Base-by-base conservation (phyloP, 2,329 filamentous ascomycete genomes). In the Colletotrichum liaoningense region DNA sequence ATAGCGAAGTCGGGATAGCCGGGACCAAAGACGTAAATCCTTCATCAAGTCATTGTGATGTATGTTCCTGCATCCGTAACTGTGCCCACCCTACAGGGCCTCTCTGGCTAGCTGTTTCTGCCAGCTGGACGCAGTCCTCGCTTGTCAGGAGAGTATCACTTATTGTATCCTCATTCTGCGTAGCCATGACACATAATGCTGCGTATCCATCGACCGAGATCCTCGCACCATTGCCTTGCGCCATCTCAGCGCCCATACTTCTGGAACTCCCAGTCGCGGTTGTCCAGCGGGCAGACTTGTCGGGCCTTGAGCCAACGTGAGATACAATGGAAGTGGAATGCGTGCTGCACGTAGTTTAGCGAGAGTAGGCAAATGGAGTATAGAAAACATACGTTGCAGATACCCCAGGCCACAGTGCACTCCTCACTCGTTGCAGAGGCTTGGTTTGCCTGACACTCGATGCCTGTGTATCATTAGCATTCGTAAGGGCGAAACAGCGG, bases 311-410 rank as follows among this genome's bases (percentile, higher is more conserved):
- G 88, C 97, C 97, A 99, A 85, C 97, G 91, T 14, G 97, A 98
- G 81, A 99, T 99, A 88, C 97, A 99, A 87, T 99, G 97, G 86
- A 99, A 99, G 85, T 99, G 97, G 89, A 99, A 99, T 35, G 97
- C 97, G 81, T 99, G 97, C 97, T 99, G 38, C 46, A 24, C 57
- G 55, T 24, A 7, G 56, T 30, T 74, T 38, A 74, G 70, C 33
- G n/a, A 59, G 14, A 55, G 38, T 24, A 60, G 5, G 28, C 12
- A 26, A n/a, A 49, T 28, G 12, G 1, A 35, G 26, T 24, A 12
- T 16, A 46, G 28, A 42, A 5, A n/a, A 88, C 94, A 85, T 86
- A 98, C 97, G 81, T 99, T 99, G 89, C 97, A 99, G 75, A 98
- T 98, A 68, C 97, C 97, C 97, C 97, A 99, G 30, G 97, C 97